phyloP scores from a whole-genome alignment of 2,329 filamentous ascomycete genomes.

The Nemania serpens region DNA sequence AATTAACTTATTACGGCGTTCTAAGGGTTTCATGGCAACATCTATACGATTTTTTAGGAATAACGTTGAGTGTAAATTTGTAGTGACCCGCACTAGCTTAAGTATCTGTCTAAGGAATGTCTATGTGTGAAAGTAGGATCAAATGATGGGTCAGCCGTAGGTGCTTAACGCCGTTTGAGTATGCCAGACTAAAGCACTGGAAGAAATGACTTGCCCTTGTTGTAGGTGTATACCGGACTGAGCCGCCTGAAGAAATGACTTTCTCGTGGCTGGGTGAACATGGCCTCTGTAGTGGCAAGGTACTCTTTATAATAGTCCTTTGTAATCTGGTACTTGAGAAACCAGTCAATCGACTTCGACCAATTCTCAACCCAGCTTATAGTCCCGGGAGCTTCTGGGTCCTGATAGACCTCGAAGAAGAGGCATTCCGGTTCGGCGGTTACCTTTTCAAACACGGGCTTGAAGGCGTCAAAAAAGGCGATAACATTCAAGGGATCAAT shows the following conservation, averaged over 20 bases:
- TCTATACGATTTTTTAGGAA: too few species aligned
- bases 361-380: slow-evolving; percentile 48
- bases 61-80: too few species aligned
- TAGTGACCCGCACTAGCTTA: too few species aligned
- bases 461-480: slow-evolving; percentile 38
- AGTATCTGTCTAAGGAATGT: too few species aligned
- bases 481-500: slow-evolving; percentile 33
- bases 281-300: slow-evolving; percentile 42
- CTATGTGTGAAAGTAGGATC: too few species aligned
- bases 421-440: slow-evolving; percentile 47
- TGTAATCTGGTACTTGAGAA: slow-evolving; percentile 39
- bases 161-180: too few species aligned
- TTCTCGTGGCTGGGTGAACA: slow-evolving; percentile 46
- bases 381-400: slow-evolving; percentile 41
- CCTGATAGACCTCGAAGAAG: slow-evolving; percentile 49
- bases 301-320: slow-evolving; percentile 50
- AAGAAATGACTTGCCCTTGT: too few species aligned
- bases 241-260: slow-evolving; percentile 32
- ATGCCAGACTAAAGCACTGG: too few species aligned
- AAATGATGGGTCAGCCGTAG: too few species aligned
- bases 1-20: too few species aligned
- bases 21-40: too few species aligned
- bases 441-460: slow-evolving; percentile 46
- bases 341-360: slow-evolving; percentile 38
- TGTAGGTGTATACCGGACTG: too few species aligned